Percentiles rank a stretch among this genome's conserved stretches.
phyloP scores from a whole-genome alignment of 73 alveolate species.

The Halteria grandinella region DNA sequence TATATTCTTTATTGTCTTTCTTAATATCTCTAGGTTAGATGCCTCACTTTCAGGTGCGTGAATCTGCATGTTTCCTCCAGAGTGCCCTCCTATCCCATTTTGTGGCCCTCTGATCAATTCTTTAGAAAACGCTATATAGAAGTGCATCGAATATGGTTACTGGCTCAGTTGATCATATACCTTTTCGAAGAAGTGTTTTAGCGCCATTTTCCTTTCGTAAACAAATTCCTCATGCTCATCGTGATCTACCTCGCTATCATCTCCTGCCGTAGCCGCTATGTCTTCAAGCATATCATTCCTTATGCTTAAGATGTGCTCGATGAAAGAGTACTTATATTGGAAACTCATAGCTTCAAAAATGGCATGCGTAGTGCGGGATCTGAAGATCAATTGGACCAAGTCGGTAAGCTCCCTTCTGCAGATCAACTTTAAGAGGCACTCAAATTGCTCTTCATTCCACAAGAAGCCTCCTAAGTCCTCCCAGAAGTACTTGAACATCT shows the following conservation, averaged over 20 bases:
- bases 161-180: conserved; percentile 19
- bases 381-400: neutral
- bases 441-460: conserved; percentile 57
- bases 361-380: conserved; percentile 12
- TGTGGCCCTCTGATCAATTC: conserved; percentile 25
- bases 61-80: no score
- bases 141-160: conserved; percentile 41
- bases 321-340: conserved; percentile 22
- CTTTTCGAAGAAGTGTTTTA: conserved; percentile 34
- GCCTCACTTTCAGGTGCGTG: neutral
- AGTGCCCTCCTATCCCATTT: no score
- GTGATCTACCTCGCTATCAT: conserved; percentile 12
- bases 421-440: conserved; percentile 11
- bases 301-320: neutral
- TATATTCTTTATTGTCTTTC: conserved; percentile 9
- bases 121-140: conserved; percentile 33
- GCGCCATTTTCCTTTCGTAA: neutral
- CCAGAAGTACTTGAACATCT: conserved; percentile 51
- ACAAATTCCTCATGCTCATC: conserved; percentile 35
- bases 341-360: conserved; percentile 33
- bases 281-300: conserved; percentile 31
- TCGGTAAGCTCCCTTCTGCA: conserved; percentile 31
- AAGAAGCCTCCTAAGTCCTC: conserved; percentile 27
- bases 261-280: neutral
- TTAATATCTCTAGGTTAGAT: conserved; percentile 13